Evolutionary conservation across 805 yeast species (phyloP).

Genomic region (Lachancea cidri): DNA sequence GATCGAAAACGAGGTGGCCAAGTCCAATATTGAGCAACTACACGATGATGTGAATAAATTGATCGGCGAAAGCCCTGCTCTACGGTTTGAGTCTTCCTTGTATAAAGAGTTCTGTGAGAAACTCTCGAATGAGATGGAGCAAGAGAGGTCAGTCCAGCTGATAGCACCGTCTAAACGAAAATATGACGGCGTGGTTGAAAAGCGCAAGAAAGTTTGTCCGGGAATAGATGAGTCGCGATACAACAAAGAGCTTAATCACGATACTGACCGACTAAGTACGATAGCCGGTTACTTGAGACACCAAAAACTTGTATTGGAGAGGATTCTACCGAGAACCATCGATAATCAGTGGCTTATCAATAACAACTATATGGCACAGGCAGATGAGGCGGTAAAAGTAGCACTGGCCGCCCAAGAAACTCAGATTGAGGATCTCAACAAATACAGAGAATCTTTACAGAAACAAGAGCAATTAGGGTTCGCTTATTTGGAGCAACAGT

Average conservation of each 20-base stretch:
- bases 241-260: slow-evolving; percentile 12
- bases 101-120: not conserved
- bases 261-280: slow-evolving; percentile 20
- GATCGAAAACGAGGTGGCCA: slow-evolving; percentile 18
- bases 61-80: slow-evolving; percentile 1
- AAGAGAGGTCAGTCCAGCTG: not conserved
- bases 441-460: slow-evolving; percentile 41
- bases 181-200: slow-evolving; percentile 3
- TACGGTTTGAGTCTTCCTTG: not conserved
- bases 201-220: slow-evolving; percentile 10
- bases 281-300: slow-evolving; percentile 29
- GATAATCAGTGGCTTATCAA: slow-evolving; percentile 36
- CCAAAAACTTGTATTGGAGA: slow-evolving; percentile 35
- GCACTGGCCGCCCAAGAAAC: slow-evolving; percentile 37
- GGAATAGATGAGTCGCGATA: slow-evolving; percentile 34
- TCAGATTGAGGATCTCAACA: slow-evolving; percentile 40
- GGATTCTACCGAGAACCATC: slow-evolving; percentile 31
- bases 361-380: slow-evolving; percentile 32
- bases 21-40: slow-evolving; percentile 15
- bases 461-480: slow-evolving; percentile 39
- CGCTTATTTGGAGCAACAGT: slow-evolving; percentile 42
- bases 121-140: not conserved
- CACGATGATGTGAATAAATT: slow-evolving; percentile 17
- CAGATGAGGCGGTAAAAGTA: slow-evolving; percentile 25
- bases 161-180: not conserved